These are phyloP conservation scores for Leccinum uliginosum DNA, from an alignment of 768 basidiomycete genomes.

Conservation along the genomic window DNA sequence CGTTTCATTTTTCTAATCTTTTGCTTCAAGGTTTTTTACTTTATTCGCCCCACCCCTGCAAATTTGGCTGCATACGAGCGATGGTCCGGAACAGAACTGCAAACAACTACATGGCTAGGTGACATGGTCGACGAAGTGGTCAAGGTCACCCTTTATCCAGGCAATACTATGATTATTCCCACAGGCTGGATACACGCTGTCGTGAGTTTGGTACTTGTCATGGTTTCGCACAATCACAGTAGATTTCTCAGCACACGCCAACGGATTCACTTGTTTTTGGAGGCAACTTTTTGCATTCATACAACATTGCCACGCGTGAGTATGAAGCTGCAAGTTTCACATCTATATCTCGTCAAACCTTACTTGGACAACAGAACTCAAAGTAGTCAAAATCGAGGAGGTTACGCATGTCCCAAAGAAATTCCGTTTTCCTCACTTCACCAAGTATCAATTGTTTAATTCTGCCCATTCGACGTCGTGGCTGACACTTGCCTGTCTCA, in stretches of 20 bases:
- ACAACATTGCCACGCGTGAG: constrained; percentile 82
- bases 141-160: constrained; percentile 70
- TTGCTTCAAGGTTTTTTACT: constrained; percentile 78
- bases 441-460: constrained; percentile 45
- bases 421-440: constrained; percentile 82
- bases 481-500: constrained; percentile 27
- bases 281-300: constrained; percentile 96
- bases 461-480: constrained; percentile 8
- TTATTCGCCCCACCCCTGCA: constrained; percentile 81
- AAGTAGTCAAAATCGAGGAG: constrained; percentile 88
- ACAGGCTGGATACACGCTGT: constrained; percentile 99
- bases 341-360: constrained; percentile 7
- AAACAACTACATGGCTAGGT: constrained; percentile 87
- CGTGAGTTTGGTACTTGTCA: constrained; percentile 42
- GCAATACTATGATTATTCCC: constrained; percentile 92
- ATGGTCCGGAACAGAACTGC: constrained; percentile 91
- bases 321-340: neutral
- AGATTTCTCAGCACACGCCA: constrained; percentile 69
- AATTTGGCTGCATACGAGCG: constrained; percentile 89
- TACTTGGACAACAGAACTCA: constrained; percentile 56
- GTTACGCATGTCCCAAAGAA: constrained; percentile 89
- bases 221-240: constrained; percentile 1
- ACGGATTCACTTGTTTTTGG: constrained; percentile 92
- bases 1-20: neutral
- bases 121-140: constrained; percentile 89